Conservation (phyloP, 164 flowering plant species). For the Cinnamomum chago region DNA sequence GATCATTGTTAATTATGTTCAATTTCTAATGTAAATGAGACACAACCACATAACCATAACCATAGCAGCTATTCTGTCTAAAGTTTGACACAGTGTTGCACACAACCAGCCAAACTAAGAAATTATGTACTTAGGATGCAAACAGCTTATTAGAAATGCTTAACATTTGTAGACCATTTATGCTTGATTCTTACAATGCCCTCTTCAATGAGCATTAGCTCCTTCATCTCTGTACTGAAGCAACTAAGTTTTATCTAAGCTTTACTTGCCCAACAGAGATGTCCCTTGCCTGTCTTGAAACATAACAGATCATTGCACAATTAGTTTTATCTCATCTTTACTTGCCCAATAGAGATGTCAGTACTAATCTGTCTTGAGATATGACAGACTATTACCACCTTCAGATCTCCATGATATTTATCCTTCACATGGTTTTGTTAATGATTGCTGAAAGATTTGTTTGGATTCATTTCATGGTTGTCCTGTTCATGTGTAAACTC, state of each 20-base stretch:
- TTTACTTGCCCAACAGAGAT: no score
- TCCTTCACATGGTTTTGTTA: no score
- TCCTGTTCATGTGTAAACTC: no score
- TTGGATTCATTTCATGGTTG: no score
- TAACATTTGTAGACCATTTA: neutral
- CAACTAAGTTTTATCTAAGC: no score
- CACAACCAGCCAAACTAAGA: neutral
- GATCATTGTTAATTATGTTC: neutral
- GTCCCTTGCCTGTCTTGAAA: slow-evolving; percentile 13
- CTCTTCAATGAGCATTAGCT: neutral
- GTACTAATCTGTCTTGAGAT: no score
- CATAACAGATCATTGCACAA: no score
- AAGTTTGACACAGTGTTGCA: neutral
- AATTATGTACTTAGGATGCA: neutral
- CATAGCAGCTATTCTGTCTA: neutral
- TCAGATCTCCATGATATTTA: no score
- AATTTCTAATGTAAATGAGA: slow-evolving; percentile 12
- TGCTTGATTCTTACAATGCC: slow-evolving; percentile 1
- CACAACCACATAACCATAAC: neutral
- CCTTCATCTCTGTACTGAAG: neutral
- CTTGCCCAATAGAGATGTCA: no score
- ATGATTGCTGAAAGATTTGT: no score
- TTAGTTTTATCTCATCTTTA: no score
- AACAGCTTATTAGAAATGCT: neutral
- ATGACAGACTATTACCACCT: no score